Base-by-base conservation (phyloP, 331 rosid genomes). In the Malus hybrid region DNA sequence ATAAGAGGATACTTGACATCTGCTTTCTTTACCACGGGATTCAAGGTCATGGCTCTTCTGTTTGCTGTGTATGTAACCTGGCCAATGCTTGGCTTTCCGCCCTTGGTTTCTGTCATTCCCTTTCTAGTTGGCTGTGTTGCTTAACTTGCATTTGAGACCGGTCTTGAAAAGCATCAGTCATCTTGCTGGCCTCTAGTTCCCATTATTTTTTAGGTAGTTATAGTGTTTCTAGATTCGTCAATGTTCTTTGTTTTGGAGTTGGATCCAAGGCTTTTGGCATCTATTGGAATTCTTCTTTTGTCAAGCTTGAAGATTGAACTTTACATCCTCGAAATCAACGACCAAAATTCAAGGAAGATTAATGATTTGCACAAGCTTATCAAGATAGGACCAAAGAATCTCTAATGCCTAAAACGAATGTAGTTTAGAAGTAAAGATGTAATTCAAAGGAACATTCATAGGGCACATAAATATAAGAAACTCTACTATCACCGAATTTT, bases 161-260 rank as follows among this genome's bases (percentile, higher is more conserved):
- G 16, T 60, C 76, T 87, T 50, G 85, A 85, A 64, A 85, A 72
- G 78, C 72, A 86, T 1, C 88, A 90, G 6, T 90, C 98, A 5
- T 86, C 98, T 65, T 85, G 88, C 76, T 94, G 96, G 97, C 98
- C 97, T 67, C 75, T 94, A 13, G 86, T 91, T 75, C 97, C 98
- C 20, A 84, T 91, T 80, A 87, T 89, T 39, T 94, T 91, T 44
- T 96, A 93, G 98, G 97, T 90, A 32, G 28, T 32, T 67, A 6
- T 67, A 6, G 33, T 59, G 3, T 55, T 34, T 54, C 24, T 20
- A 10, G 52, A 63, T 31, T 2, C 2, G 29, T 55, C 42, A 14
- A 50, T 34, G 39, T 50, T 33, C 72, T 67, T 57, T 60, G 36
- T 19, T 63, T 65, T 69, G 68, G 12, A 69, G 42, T 67, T 34